These are phyloP conservation scores for Solanum gracilifrons DNA, from an alignment of 257 asterid genomes.

Conservation along the genomic window DNA sequence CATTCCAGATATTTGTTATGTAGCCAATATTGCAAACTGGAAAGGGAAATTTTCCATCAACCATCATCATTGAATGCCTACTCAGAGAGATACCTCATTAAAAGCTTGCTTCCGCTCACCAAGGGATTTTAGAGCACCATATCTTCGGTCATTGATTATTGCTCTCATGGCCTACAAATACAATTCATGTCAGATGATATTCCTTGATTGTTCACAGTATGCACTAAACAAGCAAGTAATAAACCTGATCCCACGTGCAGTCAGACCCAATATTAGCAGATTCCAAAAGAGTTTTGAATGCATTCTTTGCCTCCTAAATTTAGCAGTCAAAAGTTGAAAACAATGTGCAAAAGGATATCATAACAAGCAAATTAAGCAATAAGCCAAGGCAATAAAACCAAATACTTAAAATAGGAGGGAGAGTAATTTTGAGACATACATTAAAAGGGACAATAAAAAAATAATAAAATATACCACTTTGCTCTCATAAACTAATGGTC, in stretches of 20 bases:
- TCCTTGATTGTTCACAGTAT: neutral
- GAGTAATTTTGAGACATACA: neutral
- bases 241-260: constrained; percentile 96
- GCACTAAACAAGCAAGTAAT: constrained; percentile 7
- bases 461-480: constrained; percentile 49
- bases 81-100: constrained; percentile 51
- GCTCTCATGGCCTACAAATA: constrained; percentile 69
- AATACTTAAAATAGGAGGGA: neutral
- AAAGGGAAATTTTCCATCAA: constrained; percentile 1
- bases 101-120: constrained; percentile 90
- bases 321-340: neutral
- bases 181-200: constrained; percentile 7
- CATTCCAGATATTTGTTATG: neutral
- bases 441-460: neutral
- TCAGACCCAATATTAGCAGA: constrained; percentile 70
- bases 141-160: constrained; percentile 74
- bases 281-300: constrained; percentile 72
- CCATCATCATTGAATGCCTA: constrained; percentile 3
- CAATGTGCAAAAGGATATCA: neutral
- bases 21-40: neutral
- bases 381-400: neutral
- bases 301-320: constrained; percentile 74
- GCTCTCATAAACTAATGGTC: constrained; percentile 53
- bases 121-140: constrained; percentile 70
- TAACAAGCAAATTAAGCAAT: neutral